Conservation (phyloP, 2,329 filamentous ascomycete genomes). For the Paracamarosporium sp. region DNA sequence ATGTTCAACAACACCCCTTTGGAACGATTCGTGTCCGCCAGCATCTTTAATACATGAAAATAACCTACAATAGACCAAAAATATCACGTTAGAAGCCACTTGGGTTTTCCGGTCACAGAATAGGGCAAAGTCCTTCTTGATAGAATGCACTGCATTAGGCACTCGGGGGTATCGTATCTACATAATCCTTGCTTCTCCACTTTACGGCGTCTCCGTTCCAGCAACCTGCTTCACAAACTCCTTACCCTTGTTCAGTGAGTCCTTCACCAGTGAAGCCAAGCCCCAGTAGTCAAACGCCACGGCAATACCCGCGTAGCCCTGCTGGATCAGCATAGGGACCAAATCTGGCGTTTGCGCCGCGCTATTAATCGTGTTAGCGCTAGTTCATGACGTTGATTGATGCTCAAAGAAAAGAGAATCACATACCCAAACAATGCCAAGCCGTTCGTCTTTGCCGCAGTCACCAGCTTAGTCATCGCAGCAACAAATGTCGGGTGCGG, state of each 20-base stretch:
- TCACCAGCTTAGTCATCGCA: conserved; percentile 26
- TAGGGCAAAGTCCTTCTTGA: background rate
- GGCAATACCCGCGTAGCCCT: conserved; percentile 24
- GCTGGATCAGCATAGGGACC: conserved; percentile 29
- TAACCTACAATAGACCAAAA: too few relatives aligned
- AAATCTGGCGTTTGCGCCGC: conserved; percentile 24
- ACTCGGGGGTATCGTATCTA: background rate
- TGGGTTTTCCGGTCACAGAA: background rate
- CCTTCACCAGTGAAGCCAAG: conserved; percentile 22
- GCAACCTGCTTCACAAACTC: conserved; percentile 25
- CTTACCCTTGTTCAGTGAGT: conserved; percentile 22
- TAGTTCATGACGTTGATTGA: conserved; percentile 7
- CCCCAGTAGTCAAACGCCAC: conserved; percentile 37
- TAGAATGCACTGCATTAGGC: background rate
- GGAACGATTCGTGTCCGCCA: too few relatives aligned
- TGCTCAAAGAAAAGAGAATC: background rate
- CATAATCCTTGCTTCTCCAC: background rate
- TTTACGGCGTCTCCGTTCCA: conserved; percentile 8
- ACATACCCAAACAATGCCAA: conserved; percentile 30
- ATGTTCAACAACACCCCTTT: too few relatives aligned
- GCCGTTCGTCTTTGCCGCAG: conserved; percentile 28
- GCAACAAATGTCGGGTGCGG: conserved; percentile 25
- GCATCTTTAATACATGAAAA: too few relatives aligned
- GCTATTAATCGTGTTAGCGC: conserved; percentile 7
- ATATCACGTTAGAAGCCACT: too few relatives aligned